Evolutionary conservation across 2,329 filamentous ascomycete species (phyloP).

Genomic region (Pseudonectria buxi): DNA sequence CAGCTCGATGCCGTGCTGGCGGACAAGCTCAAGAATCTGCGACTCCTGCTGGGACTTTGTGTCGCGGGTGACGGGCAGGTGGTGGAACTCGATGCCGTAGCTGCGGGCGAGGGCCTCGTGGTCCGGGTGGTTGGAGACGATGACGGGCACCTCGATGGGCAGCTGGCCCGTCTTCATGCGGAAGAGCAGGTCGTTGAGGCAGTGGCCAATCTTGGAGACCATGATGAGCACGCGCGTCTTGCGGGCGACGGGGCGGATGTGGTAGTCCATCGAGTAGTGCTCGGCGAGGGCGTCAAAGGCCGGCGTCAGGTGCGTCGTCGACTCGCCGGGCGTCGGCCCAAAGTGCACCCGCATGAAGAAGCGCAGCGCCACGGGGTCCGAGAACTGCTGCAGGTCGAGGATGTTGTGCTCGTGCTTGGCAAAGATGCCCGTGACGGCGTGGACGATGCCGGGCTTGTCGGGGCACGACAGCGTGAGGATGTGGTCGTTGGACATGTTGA

Average conservation of each 20-base stretch:
- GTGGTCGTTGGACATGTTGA: constrained; percentile 47
- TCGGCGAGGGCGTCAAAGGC: constrained; percentile 56
- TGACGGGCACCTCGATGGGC: constrained; percentile 65
- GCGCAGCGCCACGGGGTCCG: constrained; percentile 62
- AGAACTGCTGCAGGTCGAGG: constrained; percentile 79
- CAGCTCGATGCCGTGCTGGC: constrained; percentile 64
- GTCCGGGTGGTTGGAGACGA: constrained; percentile 78
- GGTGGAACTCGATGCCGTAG: constrained; percentile 73
- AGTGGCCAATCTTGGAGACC: constrained; percentile 86
- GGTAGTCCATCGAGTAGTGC: constrained; percentile 63
- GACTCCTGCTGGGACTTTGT: constrained; percentile 70
- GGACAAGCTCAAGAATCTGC: constrained; percentile 63
- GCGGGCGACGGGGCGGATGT: constrained; percentile 59
- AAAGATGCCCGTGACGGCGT: constrained; percentile 74
- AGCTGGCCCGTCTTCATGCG: constrained; percentile 68
- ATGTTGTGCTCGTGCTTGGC: constrained; percentile 71
- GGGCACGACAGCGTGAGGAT: constrained; percentile 78
- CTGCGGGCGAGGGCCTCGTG: constrained; percentile 60
- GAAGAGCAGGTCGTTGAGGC: constrained; percentile 77
- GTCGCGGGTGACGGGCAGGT: constrained; percentile 72
- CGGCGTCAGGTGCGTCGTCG: constrained; percentile 43
- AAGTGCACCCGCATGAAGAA: constrained; percentile 92
- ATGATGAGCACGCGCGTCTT: constrained; percentile 78
- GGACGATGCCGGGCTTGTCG: constrained; percentile 78
- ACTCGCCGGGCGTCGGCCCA: constrained; percentile 46